Evolutionary conservation across 2,329 filamentous ascomycete species (phyloP).

Genomic region (Remersonia thermophila): DNA sequence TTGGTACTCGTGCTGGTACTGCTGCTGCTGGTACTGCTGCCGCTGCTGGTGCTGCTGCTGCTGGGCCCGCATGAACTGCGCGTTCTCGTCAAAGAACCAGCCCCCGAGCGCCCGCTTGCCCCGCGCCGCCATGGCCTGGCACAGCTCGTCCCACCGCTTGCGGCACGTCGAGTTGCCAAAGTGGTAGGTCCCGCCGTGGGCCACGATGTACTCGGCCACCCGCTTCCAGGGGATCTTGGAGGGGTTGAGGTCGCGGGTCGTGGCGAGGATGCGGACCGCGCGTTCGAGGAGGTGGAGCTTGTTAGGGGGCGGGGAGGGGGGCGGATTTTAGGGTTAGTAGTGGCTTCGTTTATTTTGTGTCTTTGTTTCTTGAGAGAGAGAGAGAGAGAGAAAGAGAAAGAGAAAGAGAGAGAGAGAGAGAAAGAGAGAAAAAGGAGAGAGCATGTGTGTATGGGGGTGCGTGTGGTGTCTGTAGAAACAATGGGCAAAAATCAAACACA

Average conservation of each 20-base stretch:
- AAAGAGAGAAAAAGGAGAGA: conserved; percentile 3
- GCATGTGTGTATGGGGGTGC: too few relatives aligned
- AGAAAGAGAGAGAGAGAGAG: conserved; percentile 6
- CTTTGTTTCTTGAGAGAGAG: not conserved
- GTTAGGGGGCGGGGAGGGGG: not conserved
- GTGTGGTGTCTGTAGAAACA: too few relatives aligned
- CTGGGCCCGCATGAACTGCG: not conserved
- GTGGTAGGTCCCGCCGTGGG: conserved; percentile 41
- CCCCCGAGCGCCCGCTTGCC: conserved; percentile 1
- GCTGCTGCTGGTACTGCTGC: too few relatives aligned
- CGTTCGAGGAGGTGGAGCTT: conserved; percentile 17
- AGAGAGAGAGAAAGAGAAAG: conserved; percentile 1
- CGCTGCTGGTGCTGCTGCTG: too few relatives aligned
- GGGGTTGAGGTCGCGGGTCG: conserved; percentile 6
- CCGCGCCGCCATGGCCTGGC: conserved; percentile 9
- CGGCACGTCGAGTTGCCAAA: conserved; percentile 49
- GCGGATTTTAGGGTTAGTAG: not conserved
- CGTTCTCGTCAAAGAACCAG: conserved; percentile 8
- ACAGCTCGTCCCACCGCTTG: conserved; percentile 42
- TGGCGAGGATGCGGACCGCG: conserved; percentile 13
- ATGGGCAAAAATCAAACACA: conserved; percentile 10
- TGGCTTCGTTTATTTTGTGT: not conserved
- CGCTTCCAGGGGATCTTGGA: conserved; percentile 43
- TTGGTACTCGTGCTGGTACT: too few relatives aligned
- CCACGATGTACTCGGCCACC: conserved; percentile 40